phyloP scores from a whole-genome alignment of 2,329 filamentous ascomycete species.

The Epichloe glyceriae region DNA sequence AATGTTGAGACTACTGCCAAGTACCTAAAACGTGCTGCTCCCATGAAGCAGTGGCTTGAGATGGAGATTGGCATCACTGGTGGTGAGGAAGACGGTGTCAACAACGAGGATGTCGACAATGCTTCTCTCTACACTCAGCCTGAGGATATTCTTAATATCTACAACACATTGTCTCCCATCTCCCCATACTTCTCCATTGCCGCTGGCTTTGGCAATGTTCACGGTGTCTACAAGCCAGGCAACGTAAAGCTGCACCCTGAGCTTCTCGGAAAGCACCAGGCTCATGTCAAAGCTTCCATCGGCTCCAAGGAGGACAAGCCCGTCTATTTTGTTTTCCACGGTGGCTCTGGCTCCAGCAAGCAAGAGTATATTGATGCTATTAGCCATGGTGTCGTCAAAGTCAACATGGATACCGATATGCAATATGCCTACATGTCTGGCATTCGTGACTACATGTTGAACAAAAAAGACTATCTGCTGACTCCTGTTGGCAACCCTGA shows the following conservation, averaged over 20 bases:
- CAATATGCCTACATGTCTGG: constrained; percentile 88
- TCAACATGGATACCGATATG: constrained; percentile 97
- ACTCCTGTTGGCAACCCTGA: constrained; percentile 89
- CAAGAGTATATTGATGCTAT: constrained; percentile 85
- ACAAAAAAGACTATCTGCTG: constrained; percentile 89
- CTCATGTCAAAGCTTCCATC: constrained; percentile 73
- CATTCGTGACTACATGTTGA: constrained; percentile 87
- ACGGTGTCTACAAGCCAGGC: constrained; percentile 97
- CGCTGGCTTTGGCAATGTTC: constrained; percentile 96
- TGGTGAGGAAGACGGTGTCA: constrained; percentile 95
- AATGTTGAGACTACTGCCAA: constrained; percentile 87
- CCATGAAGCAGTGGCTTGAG: constrained; percentile 98
- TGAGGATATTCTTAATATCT: constrained; percentile 87
- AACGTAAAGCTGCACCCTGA: constrained; percentile 96
- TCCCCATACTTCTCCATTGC: constrained; percentile 96
- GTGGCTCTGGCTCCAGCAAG: constrained; percentile 84
- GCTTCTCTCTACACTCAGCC: constrained; percentile 95
- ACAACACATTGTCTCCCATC: constrained; percentile 73
- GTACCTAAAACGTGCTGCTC: constrained; percentile 87
- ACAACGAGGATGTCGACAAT: constrained; percentile 98
- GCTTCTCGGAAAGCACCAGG: constrained; percentile 93
- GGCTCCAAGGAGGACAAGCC: constrained; percentile 67
- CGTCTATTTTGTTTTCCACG: constrained; percentile 99
- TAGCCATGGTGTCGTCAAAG: constrained; percentile 91
- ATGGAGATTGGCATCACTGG: constrained; percentile 86